Percentiles rank a stretch among this genome's conserved stretches.
Evolutionary conservation across 2,329 filamentous ascomycete species (phyloP).

Genomic region (Hyphodiscus sp.): DNA sequence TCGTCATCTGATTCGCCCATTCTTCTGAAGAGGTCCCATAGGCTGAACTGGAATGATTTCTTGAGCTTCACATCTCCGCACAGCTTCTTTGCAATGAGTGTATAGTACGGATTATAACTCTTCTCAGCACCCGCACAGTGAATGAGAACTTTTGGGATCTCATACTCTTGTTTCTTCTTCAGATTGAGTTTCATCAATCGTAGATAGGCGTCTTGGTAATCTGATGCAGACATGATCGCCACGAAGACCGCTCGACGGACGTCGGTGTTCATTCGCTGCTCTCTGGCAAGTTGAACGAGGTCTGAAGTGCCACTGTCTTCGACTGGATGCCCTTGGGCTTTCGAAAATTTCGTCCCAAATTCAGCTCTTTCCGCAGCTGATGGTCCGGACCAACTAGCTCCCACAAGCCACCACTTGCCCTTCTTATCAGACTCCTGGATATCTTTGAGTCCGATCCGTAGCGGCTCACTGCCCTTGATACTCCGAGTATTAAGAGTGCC

Average conservation of each 20-base stretch:
- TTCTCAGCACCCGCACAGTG: constrained; percentile 81
- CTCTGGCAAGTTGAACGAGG: constrained; percentile 30
- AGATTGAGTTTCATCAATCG: constrained; percentile 76
- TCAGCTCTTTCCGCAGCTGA: constrained; percentile 26
- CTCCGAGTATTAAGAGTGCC: constrained; percentile 65
- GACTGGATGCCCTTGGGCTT: constrained; percentile 25
- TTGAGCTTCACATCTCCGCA: constrained; percentile 69
- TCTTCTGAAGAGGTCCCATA: constrained; percentile 80
- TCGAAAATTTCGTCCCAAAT: constrained; percentile 5
- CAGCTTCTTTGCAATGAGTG: constrained; percentile 71
- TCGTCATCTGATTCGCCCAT: constrained; percentile 70
- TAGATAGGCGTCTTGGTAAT: constrained; percentile 76
- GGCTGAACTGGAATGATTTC: constrained; percentile 78
- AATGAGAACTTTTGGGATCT: constrained; percentile 81
- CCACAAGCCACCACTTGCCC: constrained; percentile 98
- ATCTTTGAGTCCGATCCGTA: constrained; percentile 75
- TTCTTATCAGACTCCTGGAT: constrained; percentile 77
- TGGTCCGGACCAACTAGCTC: constrained; percentile 72
- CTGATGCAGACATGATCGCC: constrained; percentile 76
- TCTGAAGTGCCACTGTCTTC: constrained; percentile 26
- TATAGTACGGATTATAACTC: constrained; percentile 89
- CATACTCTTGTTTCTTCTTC: constrained; percentile 78
- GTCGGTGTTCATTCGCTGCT: constrained; percentile 33
- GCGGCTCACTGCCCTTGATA: constrained; percentile 69
- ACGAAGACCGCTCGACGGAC: constrained; percentile 70